Percentiles rank a stretch among this genome's conserved stretches.
phyloP scores from a whole-genome alignment of 495 filamentous ascomycete genomes.

The Penicillium chermesinum region DNA sequence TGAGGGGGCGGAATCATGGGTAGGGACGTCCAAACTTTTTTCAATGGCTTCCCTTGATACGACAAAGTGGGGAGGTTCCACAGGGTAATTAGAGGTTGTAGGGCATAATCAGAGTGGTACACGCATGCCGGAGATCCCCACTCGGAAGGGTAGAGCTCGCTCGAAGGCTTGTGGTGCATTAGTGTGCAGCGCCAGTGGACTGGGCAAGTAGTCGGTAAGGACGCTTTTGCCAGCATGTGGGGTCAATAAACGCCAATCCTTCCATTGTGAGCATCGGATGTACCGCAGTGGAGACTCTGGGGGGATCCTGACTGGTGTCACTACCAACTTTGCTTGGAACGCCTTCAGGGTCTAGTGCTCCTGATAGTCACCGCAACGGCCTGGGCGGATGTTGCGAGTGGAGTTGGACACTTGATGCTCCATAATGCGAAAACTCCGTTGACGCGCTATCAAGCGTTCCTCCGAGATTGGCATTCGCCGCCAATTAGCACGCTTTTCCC shows the following conservation, averaged over 20 bases:
- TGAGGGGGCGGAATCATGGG: not conserved
- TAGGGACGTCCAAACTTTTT: not conserved
- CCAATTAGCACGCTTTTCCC: too few relatives aligned
- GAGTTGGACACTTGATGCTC: too few relatives aligned
- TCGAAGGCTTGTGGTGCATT: not conserved
- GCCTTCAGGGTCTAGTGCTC: too few relatives aligned
- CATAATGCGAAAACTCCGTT: too few relatives aligned
- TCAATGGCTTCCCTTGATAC: not conserved
- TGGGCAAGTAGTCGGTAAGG: not conserved
- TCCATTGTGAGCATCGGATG: not conserved
- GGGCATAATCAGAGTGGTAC: not conserved
- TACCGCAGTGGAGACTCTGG: not conserved
- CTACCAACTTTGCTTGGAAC: too few relatives aligned
- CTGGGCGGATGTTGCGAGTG: too few relatives aligned
- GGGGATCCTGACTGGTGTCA: too few relatives aligned
- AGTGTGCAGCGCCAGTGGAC: not conserved
- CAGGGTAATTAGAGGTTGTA: not conserved
- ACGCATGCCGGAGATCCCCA: not conserved
- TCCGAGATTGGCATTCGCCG: too few relatives aligned
- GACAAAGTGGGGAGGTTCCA: not conserved
- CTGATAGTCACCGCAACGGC: too few relatives aligned
- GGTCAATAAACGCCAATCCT: not conserved
- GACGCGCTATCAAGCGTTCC: too few relatives aligned
- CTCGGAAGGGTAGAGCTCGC: not conserved
- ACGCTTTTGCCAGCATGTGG: not conserved